Evolutionary conservation across 1,284 basidiomycete genomes (phyloP).

Genomic region (Farysia itapuensis): DNA sequence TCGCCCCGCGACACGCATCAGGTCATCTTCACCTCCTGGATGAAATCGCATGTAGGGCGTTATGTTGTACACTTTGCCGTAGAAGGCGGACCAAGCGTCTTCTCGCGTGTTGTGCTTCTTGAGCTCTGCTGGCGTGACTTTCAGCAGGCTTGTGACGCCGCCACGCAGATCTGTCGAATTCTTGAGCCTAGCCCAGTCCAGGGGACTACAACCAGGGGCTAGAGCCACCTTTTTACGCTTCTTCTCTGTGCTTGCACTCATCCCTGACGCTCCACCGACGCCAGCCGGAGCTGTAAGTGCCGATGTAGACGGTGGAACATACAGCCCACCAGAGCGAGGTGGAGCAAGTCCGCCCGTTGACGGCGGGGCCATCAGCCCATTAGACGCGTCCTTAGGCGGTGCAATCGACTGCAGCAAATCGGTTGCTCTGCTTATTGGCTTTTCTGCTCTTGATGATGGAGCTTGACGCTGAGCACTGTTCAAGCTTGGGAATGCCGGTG

Average conservation of each 20-base stretch:
- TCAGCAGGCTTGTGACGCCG: constrained; percentile 61
- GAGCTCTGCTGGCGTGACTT: constrained; percentile 80
- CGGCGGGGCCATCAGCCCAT: constrained; percentile 28
- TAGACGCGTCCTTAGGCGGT: constrained; percentile 10
- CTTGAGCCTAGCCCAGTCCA: constrained; percentile 90
- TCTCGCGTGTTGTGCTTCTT: constrained; percentile 78
- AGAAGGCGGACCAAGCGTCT: constrained; percentile 91
- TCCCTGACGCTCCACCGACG: constrained; percentile 42
- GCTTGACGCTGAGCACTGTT: constrained; percentile 74
- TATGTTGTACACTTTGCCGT: constrained; percentile 95
- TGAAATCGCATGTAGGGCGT: constrained; percentile 89
- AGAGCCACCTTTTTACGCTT: constrained; percentile 74
- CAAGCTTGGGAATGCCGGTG: constrained; percentile 80
- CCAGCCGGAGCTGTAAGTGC: constrained; percentile 40
- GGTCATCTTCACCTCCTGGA: constrained; percentile 87
- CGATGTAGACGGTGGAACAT: constrained; percentile 42
- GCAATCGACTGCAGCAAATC: constrained; percentile 15
- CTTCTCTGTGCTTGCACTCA: constrained; percentile 4
- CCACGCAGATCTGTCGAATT: constrained; percentile 64
- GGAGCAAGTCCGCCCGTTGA: constrained; percentile 15
- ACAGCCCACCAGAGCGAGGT: constrained; percentile 26
- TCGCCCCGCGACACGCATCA: constrained; percentile 92
- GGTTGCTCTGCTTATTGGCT: constrained; percentile 7
- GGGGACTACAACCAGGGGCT: constrained; percentile 83
- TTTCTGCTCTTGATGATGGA: constrained; percentile 38